Conservation (phyloP, 179 eudicot genomes). For the Amaranthus tricolor region DNA sequence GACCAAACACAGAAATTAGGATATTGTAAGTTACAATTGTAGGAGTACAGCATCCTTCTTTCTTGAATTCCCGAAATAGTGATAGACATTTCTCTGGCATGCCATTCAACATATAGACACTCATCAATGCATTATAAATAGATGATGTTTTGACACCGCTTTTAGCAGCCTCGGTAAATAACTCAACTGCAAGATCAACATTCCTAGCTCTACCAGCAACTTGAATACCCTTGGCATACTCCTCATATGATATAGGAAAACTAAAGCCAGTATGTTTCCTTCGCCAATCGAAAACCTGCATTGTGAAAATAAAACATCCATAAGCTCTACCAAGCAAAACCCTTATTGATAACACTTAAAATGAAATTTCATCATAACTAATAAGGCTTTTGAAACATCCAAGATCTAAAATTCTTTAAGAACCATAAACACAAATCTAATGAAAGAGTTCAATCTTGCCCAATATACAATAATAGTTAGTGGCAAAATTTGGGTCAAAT, state of each 20-base stretch:
- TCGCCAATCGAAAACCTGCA: constrained; percentile 79
- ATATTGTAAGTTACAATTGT: constrained; percentile 74
- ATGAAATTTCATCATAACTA: neutral
- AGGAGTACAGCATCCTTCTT: constrained; percentile 53
- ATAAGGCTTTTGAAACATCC: neutral
- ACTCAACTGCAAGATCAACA: constrained; percentile 58
- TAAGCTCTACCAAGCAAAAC: constrained; percentile 6
- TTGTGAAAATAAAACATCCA: constrained; percentile 10
- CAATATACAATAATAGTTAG: neutral
- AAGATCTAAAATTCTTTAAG: neutral
- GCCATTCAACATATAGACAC: constrained; percentile 55
- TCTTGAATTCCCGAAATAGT: constrained; percentile 59
- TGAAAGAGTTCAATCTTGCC: neutral
- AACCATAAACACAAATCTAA: neutral
- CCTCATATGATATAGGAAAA: constrained; percentile 58
- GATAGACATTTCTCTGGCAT: constrained; percentile 49
- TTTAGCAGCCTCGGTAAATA: constrained; percentile 62
- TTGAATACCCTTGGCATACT: constrained; percentile 64
- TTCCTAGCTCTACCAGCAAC: constrained; percentile 62
- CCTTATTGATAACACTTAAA: neutral
- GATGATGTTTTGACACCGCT: constrained; percentile 36
- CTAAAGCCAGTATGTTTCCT: constrained; percentile 38
- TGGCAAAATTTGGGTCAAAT: no score
- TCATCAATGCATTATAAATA: constrained; percentile 75
- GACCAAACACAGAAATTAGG: constrained; percentile 68